Conservation (phyloP, 1,139 yeast genomes). For the Taphrina communis region DNA sequence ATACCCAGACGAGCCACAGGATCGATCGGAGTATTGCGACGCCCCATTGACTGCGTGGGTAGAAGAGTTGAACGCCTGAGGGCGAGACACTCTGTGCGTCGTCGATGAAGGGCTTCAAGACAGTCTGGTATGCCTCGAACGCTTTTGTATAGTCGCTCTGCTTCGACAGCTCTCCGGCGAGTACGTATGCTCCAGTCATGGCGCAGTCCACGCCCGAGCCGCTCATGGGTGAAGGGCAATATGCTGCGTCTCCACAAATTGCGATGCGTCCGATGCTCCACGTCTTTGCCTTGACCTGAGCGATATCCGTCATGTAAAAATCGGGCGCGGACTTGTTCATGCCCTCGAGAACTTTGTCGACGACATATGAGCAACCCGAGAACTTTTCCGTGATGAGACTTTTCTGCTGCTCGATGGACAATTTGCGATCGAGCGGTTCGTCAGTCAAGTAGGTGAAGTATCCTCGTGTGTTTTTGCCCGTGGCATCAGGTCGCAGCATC, state of each 20-base stretch:
- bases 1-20: background rate
- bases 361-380: background rate
- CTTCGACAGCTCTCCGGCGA: slow-evolving; percentile 25
- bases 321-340: slow-evolving; percentile 14
- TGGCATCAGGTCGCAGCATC: slow-evolving; percentile 19
- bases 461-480: slow-evolving; percentile 10
- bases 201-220: slow-evolving; percentile 21
- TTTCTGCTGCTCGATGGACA: slow-evolving; percentile 2
- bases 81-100: slow-evolving; percentile 37
- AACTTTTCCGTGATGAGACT: background rate
- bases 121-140: slow-evolving; percentile 8
- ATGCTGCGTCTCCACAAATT: slow-evolving; percentile 30
- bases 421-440: background rate
- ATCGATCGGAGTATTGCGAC: background rate
- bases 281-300: slow-evolving; percentile 4
- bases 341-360: slow-evolving; percentile 11
- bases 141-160: background rate
- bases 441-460: slow-evolving; percentile 5
- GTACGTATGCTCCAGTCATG: slow-evolving; percentile 29
- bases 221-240: slow-evolving; percentile 29
- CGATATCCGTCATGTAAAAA: slow-evolving; percentile 22
- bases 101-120: slow-evolving; percentile 12
- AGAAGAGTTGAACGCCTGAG: background rate
- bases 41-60: slow-evolving; percentile 5
- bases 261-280: slow-evolving; percentile 28